These are phyloP conservation scores for Plasmodium adleri DNA, from an alignment of 169 alveolate species.

Conservation along the genomic window DNA sequence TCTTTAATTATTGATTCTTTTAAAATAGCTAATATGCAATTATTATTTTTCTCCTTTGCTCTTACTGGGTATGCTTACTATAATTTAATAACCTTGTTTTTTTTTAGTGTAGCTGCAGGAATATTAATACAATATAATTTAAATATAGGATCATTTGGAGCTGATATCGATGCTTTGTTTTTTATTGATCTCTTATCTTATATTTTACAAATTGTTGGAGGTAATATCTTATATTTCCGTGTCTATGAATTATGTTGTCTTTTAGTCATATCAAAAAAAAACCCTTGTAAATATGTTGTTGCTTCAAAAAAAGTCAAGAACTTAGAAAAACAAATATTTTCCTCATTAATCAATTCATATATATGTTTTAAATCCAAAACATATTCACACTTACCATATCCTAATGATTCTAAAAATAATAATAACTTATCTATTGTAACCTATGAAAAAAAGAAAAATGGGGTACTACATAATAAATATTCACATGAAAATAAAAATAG, in stretches of 20 bases:
- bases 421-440: conserved; percentile 8
- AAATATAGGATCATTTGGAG: conserved; percentile 14
- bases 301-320: conserved; percentile 77
- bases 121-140: conserved; percentile 62
- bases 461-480: background rate
- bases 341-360: conserved; percentile 67
- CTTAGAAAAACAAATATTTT: conserved; percentile 76
- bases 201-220: conserved; percentile 76
- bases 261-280: conserved; percentile 74
- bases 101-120: conserved; percentile 71
- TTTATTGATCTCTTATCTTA: conserved; percentile 76
- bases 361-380: conserved; percentile 55
- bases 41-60: conserved; percentile 72
- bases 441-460: background rate
- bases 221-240: conserved; percentile 75
- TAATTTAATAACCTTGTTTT: conserved; percentile 73
- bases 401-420: conserved; percentile 16
- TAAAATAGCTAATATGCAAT: conserved; percentile 77
- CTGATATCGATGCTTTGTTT: conserved; percentile 45
- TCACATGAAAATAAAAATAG: conserved; percentile 1
- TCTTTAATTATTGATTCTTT: conserved; percentile 66
- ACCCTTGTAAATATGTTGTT: conserved; percentile 78
- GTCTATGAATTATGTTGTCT: conserved; percentile 78
- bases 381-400: conserved; percentile 41
- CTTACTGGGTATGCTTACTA: conserved; percentile 80